Evolutionary conservation across 2,329 filamentous ascomycete species (phyloP).

Genomic region (Stachybotrys chartarum): DNA sequence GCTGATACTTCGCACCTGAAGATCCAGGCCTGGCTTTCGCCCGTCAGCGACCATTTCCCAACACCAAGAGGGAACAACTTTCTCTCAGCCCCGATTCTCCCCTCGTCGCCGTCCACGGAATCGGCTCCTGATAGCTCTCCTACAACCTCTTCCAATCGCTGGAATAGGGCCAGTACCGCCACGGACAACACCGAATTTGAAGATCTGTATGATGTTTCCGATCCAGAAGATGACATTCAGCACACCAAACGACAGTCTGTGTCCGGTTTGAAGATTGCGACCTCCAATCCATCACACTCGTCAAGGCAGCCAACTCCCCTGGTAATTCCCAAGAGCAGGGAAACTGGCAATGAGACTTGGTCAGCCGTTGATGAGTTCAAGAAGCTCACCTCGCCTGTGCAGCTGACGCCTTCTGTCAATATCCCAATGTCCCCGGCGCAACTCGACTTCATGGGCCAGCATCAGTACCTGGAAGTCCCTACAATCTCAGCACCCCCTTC

Average conservation of each 20-base stretch:
- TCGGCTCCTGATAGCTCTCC: slow-evolving; percentile 43
- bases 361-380: slow-evolving; percentile 37
- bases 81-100: slow-evolving; percentile 54
- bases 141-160: slow-evolving; percentile 48
- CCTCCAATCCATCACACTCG: slow-evolving; percentile 19
- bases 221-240: slow-evolving; percentile 53
- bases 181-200: slow-evolving; percentile 71
- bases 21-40: slow-evolving; percentile 52
- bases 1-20: slow-evolving; percentile 35
- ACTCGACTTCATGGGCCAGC: slow-evolving; percentile 60
- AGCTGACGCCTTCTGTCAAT: slow-evolving; percentile 56
- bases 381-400: slow-evolving; percentile 50
- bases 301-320: slow-evolving; percentile 34
- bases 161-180: slow-evolving; percentile 56
- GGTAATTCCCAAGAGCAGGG: slow-evolving; percentile 39
- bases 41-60: slow-evolving; percentile 59
- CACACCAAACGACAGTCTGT: slow-evolving; percentile 2
- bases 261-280: slow-evolving; percentile 14
- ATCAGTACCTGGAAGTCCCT: slow-evolving; percentile 59
- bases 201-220: slow-evolving; percentile 80
- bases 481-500: slow-evolving; percentile 77
- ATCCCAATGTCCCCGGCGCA: slow-evolving; percentile 71
- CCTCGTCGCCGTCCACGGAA: slow-evolving; percentile 51
- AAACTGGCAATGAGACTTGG: slow-evolving; percentile 30
- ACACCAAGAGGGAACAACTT: slow-evolving; percentile 63